phyloP scores from a whole-genome alignment of 345 rosid genomes.

The Corymbia maculata region DNA sequence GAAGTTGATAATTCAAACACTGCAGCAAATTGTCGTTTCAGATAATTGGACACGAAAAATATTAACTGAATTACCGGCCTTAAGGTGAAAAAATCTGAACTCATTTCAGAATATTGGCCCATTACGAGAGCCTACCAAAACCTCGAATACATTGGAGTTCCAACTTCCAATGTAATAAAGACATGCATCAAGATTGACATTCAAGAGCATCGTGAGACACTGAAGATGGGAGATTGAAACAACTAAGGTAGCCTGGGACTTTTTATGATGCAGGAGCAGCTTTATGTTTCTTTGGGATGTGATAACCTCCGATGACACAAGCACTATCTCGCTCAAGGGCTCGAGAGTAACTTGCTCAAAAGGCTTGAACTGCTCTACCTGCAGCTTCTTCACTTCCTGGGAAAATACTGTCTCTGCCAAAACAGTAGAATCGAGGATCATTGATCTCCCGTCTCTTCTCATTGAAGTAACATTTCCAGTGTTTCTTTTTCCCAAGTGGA shows the following conservation, averaged over 20 bases:
- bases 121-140: background rate
- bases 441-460: background rate
- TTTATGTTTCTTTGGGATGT: constrained; percentile 76
- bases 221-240: background rate
- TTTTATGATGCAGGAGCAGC: background rate
- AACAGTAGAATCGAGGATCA: constrained; percentile 51
- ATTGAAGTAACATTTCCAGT: background rate
- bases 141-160: no score
- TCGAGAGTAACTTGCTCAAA: constrained; percentile 79
- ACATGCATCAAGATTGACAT: background rate
- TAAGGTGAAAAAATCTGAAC: no score
- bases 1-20: no score
- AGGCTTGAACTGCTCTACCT: constrained; percentile 77
- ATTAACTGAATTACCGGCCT: no score
- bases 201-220: no score
- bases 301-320: constrained; percentile 75
- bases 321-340: constrained; percentile 94
- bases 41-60: no score
- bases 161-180: background rate
- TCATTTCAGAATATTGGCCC: background rate
- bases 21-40: no score
- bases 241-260: background rate
- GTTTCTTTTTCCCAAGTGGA: background rate
- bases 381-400: constrained; percentile 78
- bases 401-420: constrained; percentile 81